These are phyloP conservation scores for Psophocarpus tetragonolobus DNA, from an alignment of 306 rosid species.

Conservation along the genomic window DNA sequence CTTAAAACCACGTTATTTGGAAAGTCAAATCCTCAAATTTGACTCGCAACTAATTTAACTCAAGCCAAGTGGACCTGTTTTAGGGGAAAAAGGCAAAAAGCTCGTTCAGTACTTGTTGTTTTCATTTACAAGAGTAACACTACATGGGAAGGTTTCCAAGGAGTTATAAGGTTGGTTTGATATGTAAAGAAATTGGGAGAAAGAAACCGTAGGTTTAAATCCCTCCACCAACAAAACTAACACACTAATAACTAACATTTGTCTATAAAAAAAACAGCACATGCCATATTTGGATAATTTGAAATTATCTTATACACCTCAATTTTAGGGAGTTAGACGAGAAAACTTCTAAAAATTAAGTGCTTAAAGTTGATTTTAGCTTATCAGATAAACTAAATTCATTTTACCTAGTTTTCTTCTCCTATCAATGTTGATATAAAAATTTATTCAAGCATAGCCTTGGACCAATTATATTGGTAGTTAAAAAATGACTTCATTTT, in stretches of 20 bases:
- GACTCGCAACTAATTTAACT: not conserved
- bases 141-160: too few species aligned
- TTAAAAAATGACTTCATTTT: not conserved
- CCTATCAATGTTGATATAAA: not conserved
- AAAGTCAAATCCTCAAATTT: not conserved
- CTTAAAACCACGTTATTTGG: not conserved
- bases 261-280: too few species aligned
- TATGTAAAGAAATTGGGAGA: too few species aligned
- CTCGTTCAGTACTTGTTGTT: not conserved
- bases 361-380: not conserved
- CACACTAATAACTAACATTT: too few species aligned
- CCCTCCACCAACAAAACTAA: too few species aligned
- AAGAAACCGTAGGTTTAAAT: too few species aligned
- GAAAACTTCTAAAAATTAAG: not conserved
- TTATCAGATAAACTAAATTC: not conserved
- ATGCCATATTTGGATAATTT: too few species aligned
- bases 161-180: too few species aligned
- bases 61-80: not conserved
- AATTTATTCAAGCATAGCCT: not conserved
- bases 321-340: not conserved
- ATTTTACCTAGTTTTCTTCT: not conserved
- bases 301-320: not conserved
- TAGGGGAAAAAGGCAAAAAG: too few species aligned
- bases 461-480: not conserved
- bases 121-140: too few species aligned